These are phyloP conservation scores for Amanita muscaria DNA, from an alignment of 768 basidiomycete genomes.

Conservation along the genomic window DNA sequence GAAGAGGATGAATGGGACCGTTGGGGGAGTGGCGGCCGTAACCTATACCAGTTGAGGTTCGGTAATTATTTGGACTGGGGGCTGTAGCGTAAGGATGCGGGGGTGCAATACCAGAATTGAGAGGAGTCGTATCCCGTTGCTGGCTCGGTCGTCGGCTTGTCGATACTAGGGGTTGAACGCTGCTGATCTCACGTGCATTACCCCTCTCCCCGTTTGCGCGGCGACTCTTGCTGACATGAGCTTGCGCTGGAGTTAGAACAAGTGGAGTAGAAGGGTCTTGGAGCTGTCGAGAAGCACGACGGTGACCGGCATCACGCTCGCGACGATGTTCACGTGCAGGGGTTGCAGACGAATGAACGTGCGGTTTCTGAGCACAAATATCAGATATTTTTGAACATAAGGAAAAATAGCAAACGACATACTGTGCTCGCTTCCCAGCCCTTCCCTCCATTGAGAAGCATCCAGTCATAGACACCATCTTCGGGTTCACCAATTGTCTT, in stretches of 20 bases:
- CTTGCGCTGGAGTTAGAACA: slow-evolving; percentile 57
- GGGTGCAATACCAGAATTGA: slow-evolving; percentile 34
- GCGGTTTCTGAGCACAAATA: slow-evolving; percentile 22
- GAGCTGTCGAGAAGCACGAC: slow-evolving; percentile 45
- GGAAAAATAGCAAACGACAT: slow-evolving; percentile 26
- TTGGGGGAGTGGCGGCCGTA: slow-evolving; percentile 56
- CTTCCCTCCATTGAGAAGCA: slow-evolving; percentile 87
- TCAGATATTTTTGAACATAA: neutral
- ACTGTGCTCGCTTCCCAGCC: slow-evolving; percentile 92
- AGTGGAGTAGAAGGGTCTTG: slow-evolving; percentile 56
- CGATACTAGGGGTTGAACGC: slow-evolving; percentile 61
- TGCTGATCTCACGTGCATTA: slow-evolving; percentile 46
- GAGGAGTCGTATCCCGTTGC: slow-evolving; percentile 35
- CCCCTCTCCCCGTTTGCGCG: slow-evolving; percentile 40
- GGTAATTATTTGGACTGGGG: slow-evolving; percentile 49
- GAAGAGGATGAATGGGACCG: slow-evolving; percentile 25
- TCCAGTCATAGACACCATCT: slow-evolving; percentile 95
- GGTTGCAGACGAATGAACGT: slow-evolving; percentile 40
- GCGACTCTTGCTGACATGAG: slow-evolving; percentile 49
- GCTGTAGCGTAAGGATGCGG: slow-evolving; percentile 71
- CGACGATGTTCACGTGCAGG: slow-evolving; percentile 55
- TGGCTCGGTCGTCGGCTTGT: slow-evolving; percentile 63
- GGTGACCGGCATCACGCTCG: slow-evolving; percentile 40
- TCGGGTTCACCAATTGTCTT: slow-evolving; percentile 84
- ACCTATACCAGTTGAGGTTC: slow-evolving; percentile 29